Conservation (phyloP, 2,329 filamentous ascomycete species). For the Calonectria fujianensis region DNA sequence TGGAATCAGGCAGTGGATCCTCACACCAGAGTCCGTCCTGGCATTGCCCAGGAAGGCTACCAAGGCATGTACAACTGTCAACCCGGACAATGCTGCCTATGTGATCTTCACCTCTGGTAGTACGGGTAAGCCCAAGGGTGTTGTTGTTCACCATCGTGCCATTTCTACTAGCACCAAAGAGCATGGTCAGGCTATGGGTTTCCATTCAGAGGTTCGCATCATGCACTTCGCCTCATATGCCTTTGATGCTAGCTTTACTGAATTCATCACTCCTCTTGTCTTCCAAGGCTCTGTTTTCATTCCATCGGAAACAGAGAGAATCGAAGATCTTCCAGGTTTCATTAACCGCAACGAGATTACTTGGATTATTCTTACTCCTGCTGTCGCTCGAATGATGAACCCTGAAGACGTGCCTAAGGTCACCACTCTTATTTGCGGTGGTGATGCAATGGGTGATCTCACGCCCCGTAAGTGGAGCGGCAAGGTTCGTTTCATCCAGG, state of each 20-base stretch:
- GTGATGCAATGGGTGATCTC: slow-evolving; percentile 52
- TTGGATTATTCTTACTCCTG: slow-evolving; percentile 48
- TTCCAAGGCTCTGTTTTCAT: slow-evolving; percentile 46
- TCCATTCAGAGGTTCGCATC: slow-evolving; percentile 48
- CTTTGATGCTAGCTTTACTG: slow-evolving; percentile 56
- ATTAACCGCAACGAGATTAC: slow-evolving; percentile 42
- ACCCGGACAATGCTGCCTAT: slow-evolving; percentile 35
- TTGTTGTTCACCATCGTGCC: slow-evolving; percentile 45
- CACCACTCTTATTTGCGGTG: slow-evolving; percentile 50
- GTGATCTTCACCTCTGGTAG: slow-evolving; percentile 51
- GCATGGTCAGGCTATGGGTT: slow-evolving; percentile 32
- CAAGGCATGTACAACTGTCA: slow-evolving; percentile 13
- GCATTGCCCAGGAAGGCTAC: neutral
- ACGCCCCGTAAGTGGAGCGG: slow-evolving; percentile 47
- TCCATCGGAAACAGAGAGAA: slow-evolving; percentile 42
- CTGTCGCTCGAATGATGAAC: slow-evolving; percentile 42
- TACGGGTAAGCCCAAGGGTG: slow-evolving; percentile 47
- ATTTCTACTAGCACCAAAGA: slow-evolving; percentile 36
- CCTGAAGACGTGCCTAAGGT: slow-evolving; percentile 45
- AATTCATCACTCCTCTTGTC: slow-evolving; percentile 49
- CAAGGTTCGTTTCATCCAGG: slow-evolving; percentile 44
- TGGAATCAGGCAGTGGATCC: slow-evolving; percentile 14
- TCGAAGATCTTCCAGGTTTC: slow-evolving; percentile 41
- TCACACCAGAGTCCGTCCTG: neutral
- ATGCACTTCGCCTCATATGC: slow-evolving; percentile 59